phyloP scores from a whole-genome alignment of 2,329 filamentous ascomycete species.

The Chrysoporthe puriensis region DNA sequence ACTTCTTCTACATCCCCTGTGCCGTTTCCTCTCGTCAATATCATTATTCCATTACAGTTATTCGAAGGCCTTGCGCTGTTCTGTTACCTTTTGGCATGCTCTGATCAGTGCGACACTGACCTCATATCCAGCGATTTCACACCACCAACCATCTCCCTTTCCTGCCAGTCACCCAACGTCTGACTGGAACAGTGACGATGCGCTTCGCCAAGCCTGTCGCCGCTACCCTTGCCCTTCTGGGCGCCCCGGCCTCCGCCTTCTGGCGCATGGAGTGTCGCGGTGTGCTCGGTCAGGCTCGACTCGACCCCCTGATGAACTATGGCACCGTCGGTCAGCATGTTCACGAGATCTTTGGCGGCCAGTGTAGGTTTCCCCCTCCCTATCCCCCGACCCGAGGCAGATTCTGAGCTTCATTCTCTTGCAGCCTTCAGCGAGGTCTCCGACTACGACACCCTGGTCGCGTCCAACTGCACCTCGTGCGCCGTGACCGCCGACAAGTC shows the following conservation, averaged over 20 bases:
- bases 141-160: not conserved
- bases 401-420: not conserved
- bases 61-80: not conserved
- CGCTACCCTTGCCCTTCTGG: conserved; percentile 20
- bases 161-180: not conserved
- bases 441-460: conserved; percentile 59
- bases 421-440: conserved; percentile 68
- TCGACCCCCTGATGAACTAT: conserved; percentile 76
- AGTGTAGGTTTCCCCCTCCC: conserved; percentile 60
- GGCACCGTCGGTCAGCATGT: conserved; percentile 65
- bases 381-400: not conserved
- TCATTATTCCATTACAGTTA: conserved; percentile 5
- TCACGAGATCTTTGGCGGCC: conserved; percentile 77
- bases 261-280: conserved; percentile 89
- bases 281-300: conserved; percentile 67
- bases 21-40: not conserved
- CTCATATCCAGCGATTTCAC: not conserved
- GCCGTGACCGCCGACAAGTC: conserved; percentile 80
- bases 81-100: not conserved
- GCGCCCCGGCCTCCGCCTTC: conserved; percentile 62
- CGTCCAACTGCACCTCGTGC: conserved; percentile 77
- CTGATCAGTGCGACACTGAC: conserved; percentile 11
- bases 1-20: not conserved
- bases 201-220: conserved; percentile 20
- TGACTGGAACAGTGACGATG: conserved; percentile 21